phyloP scores from a whole-genome alignment of 345 rosid species.

The Populus pruinosa region DNA sequence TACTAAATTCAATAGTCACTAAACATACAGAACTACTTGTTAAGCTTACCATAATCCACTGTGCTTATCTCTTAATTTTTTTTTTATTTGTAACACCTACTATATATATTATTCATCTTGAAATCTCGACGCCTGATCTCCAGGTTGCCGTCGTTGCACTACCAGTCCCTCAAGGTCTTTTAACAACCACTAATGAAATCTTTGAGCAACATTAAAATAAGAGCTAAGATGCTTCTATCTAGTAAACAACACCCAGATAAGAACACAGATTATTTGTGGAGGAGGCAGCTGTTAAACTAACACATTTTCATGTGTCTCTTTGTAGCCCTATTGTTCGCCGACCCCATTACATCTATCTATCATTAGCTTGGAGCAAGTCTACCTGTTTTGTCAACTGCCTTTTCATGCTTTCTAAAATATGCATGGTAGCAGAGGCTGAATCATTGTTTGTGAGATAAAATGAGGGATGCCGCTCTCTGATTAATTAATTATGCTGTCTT shows the following conservation, averaged over 20 bases:
- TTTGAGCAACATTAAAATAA: not conserved
- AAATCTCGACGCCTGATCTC: not conserved
- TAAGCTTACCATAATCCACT: not conserved
- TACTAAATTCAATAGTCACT: constrained; percentile 3
- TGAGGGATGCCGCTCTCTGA: not conserved
- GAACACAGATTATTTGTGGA: not conserved
- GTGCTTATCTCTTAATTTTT: not conserved
- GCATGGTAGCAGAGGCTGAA: not conserved
- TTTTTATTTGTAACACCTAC: not conserved
- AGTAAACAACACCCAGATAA: constrained; percentile 6
- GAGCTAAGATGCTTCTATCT: not conserved
- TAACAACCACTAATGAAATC: constrained; percentile 21
- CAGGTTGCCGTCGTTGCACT: constrained; percentile 16
- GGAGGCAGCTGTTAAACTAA: not conserved
- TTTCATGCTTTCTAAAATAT: not conserved
- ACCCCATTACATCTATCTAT: constrained; percentile 10
- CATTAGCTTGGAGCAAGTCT: constrained; percentile 3
- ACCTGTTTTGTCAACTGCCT: constrained; percentile 25
- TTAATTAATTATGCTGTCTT: not conserved
- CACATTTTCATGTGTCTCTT: not conserved
- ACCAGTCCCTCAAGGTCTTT: constrained; percentile 8
- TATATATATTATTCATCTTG: not conserved
- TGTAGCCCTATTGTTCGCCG: not conserved
- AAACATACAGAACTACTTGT: not conserved
- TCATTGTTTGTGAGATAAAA: not conserved